Conservation (phyloP, 2,329 filamentous ascomycete species). For the Trichoderma brevicompactum region DNA sequence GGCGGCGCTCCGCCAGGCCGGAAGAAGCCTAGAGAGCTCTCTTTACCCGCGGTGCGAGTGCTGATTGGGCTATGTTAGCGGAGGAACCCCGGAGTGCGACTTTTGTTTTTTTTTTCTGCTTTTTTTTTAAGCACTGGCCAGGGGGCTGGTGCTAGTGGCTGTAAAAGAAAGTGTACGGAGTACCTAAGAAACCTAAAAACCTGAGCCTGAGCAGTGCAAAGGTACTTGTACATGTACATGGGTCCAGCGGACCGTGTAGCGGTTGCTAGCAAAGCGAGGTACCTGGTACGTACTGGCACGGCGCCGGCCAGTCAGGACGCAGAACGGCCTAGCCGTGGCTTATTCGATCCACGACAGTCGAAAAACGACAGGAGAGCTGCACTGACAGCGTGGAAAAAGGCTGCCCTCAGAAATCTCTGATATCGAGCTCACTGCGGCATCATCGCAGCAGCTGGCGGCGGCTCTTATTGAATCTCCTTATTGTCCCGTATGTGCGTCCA, state of each 20-base stretch:
- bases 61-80: constrained; percentile 37
- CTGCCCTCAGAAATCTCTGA: constrained; percentile 33
- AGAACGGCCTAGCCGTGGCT: constrained; percentile 36
- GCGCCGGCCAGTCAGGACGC: constrained; percentile 23
- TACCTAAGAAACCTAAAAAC: background rate
- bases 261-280: constrained; percentile 7
- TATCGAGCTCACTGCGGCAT: constrained; percentile 32
- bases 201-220: background rate
- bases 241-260: background rate
- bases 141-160: background rate
- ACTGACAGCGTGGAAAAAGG: constrained; percentile 30
- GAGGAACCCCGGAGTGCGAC: constrained; percentile 41
- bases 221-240: background rate
- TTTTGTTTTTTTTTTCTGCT: background rate
- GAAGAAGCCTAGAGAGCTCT: constrained; percentile 33
- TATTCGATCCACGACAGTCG: constrained; percentile 49
- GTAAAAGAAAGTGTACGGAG: background rate
- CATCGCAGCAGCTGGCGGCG: constrained; percentile 30
- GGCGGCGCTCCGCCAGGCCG: constrained; percentile 31
- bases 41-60: constrained; percentile 25
- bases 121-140: constrained; percentile 27
- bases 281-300: constrained; percentile 26
- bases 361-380: constrained; percentile 44
- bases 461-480: constrained; percentile 26
- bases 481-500: constrained; percentile 28